Conservation (phyloP, 495 filamentous ascomycete genomes). For the Penicillium alfredii region DNA sequence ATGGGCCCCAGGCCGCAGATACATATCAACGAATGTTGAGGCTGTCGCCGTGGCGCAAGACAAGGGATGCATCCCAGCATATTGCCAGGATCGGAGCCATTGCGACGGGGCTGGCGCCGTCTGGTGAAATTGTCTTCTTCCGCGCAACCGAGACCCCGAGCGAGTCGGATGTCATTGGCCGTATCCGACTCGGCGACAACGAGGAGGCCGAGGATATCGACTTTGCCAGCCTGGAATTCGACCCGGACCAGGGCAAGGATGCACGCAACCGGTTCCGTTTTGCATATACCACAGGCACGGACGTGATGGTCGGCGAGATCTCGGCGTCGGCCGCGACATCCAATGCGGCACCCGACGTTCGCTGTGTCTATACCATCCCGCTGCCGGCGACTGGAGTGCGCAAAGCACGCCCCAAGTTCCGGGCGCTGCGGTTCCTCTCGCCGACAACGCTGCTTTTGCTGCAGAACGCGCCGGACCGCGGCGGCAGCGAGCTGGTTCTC, state of each 20-base stretch:
- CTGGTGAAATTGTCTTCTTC: constrained; percentile 76
- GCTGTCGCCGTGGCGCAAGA: constrained; percentile 55
- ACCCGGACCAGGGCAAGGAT: constrained; percentile 14
- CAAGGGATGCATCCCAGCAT: constrained; percentile 20
- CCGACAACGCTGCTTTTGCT: constrained; percentile 43
- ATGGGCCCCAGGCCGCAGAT: constrained; percentile 42
- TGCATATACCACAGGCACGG: constrained; percentile 73
- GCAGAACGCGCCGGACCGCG: constrained; percentile 48
- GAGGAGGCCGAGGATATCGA: constrained; percentile 81
- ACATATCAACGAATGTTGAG: constrained; percentile 75
- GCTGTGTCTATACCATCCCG: constrained; percentile 56
- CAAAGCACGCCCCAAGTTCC: constrained; percentile 44
- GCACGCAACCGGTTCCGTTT: constrained; percentile 54
- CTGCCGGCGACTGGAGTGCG: constrained; percentile 42
- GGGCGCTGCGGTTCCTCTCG: constrained; percentile 71
- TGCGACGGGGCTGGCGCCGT: constrained; percentile 65
- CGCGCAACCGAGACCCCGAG: constrained; percentile 51
- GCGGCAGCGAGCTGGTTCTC: constrained; percentile 65
- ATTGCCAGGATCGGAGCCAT: constrained; percentile 60
- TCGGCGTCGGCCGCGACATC: constrained; percentile 33
- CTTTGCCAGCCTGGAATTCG: constrained; percentile 49
- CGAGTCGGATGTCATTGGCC: constrained; percentile 56
- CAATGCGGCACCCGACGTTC: constrained; percentile 49
- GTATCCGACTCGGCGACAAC: constrained; percentile 53
- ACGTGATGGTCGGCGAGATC: constrained; percentile 52